Evolutionary conservation across 2,329 filamentous ascomycete genomes (phyloP), one percentile per base, ranked within the genome.

Genomic region (Sporothrix inflata): DNA sequence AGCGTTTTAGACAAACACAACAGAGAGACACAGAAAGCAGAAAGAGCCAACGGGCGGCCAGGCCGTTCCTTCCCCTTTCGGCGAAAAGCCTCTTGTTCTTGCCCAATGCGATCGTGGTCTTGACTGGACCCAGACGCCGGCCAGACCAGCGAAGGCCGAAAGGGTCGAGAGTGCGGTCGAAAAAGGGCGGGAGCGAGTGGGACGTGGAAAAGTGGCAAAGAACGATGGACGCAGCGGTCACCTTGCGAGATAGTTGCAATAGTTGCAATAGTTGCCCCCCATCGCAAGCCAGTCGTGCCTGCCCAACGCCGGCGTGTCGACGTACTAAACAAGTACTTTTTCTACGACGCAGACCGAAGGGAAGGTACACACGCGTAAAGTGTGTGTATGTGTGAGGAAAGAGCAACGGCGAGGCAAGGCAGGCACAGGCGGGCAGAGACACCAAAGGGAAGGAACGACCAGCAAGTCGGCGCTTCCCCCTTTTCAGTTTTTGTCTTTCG

Each of bases 171-270:
- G 34, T 19, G 60, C 45, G 21, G 24, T 66, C 24, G 21, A 49
- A 30, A 67, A 38, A 67, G 63, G 27, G 45, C 63, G 47, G 47
- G 11, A 42, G 49, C 40, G 21, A 42, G 66, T 69, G 66, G 66
- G 66, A 69, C 66, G 8, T 27, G 34, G 34, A 69, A 69, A 69
- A 57, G 66, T 49, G 49, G 66, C 49, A 42, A 30, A 42, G 38
- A 53, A 53, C 45, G 45, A 55, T 19, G 65, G 45, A 51, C 66
- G 66, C 30, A 69, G 47, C n/a, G n/a, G 49, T 49, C 66, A 55
- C 66, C n/a, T n/a, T n/a, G n/a, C n/a, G 65, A 16, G 47, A 53
- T 53, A 68, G 65, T 49, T 68, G 65, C 61, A 42, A 61, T 21
- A 61, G 38, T 24, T 61, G 60, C 63, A 38, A 38, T 34, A 67